A percentile compares a stretch with the other conserved stretches of the same genome.
Conservation (phyloP, 1,139 yeast genomes). For the Arxiozyma slooffiae region DNA sequence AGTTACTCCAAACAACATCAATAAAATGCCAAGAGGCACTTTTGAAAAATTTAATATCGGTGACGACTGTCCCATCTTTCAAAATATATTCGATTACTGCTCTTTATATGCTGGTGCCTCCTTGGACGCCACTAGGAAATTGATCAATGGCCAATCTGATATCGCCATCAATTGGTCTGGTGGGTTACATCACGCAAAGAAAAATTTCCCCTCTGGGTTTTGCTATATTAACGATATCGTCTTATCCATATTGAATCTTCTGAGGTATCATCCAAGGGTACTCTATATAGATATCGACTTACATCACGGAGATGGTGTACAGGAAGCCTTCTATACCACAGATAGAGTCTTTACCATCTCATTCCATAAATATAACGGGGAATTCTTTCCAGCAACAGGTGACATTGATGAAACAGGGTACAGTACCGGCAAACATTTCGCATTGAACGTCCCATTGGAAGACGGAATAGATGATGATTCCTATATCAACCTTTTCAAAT, state of each 20-base stretch:
- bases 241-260: conserved; percentile 67
- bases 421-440: conserved; percentile 76
- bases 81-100: conserved; percentile 84
- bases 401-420: conserved; percentile 78
- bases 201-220: conserved; percentile 87
- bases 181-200: conserved; percentile 94
- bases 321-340: conserved; percentile 90
- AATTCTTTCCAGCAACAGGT: conserved; percentile 95
- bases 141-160: conserved; percentile 77
- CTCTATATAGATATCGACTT: conserved; percentile 89
- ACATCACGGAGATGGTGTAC: conserved; percentile 98
- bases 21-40: conserved; percentile 45
- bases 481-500: conserved; percentile 65
- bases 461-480: conserved; percentile 96
- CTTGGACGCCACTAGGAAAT: conserved; percentile 80
- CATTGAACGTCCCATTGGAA: conserved; percentile 84
- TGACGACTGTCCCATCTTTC: conserved; percentile 96
- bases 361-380: conserved; percentile 91
- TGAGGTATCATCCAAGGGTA: conserved; percentile 83
- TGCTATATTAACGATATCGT: conserved; percentile 95
- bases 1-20: conserved; percentile 73
- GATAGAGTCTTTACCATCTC: conserved; percentile 94
- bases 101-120: conserved; percentile 86
- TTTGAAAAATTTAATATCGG: conserved; percentile 83
- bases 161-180: conserved; percentile 97